phyloP scores from a whole-genome alignment of 2,329 filamentous ascomycete genomes.

The Nigrospora osmanthi region DNA sequence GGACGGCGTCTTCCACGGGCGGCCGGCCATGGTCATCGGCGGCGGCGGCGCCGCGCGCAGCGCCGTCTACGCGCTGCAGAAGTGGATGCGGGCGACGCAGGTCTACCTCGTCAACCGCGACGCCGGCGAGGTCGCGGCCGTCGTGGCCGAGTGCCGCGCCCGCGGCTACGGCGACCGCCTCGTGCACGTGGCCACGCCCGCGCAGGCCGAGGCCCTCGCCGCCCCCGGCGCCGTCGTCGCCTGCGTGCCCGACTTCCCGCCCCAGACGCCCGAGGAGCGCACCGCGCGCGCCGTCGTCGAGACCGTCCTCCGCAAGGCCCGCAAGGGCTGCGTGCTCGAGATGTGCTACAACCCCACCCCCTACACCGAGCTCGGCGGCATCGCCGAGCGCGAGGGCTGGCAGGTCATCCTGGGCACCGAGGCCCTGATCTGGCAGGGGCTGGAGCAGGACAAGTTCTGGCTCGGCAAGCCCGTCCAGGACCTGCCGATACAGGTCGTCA shows the following conservation, averaged over 20 bases:
- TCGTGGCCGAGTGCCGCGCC: constrained; percentile 55
- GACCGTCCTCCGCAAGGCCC: constrained; percentile 35
- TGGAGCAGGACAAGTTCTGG: constrained; percentile 57
- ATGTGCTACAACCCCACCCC: constrained; percentile 78
- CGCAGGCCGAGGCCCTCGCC: constrained; percentile 51
- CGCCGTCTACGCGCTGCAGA: constrained; percentile 67
- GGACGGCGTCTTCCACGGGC: constrained; percentile 40
- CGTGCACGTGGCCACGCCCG: constrained; percentile 50
- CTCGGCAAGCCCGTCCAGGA: constrained; percentile 52
- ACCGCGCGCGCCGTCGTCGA: constrained; percentile 49
- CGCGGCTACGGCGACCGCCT: constrained; percentile 54
- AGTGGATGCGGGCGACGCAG: constrained; percentile 57
- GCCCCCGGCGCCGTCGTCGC: constrained; percentile 61
- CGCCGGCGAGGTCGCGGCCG: constrained; percentile 54
- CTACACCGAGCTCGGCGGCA: constrained; percentile 55
- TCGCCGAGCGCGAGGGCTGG: constrained; percentile 59
- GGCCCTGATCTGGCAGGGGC: constrained; percentile 68
- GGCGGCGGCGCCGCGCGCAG: constrained; percentile 73
- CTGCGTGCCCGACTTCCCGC: constrained; percentile 71
- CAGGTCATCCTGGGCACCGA: constrained; percentile 69
- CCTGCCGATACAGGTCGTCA: constrained; percentile 52
- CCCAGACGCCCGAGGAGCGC: constrained; percentile 54
- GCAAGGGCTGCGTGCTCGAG: constrained; percentile 65
- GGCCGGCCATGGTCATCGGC: constrained; percentile 66
- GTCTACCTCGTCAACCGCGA: constrained; percentile 78